Percentiles rank a stretch among this genome's conserved stretches.
Conservation (phyloP, 306 rosid species). For the Cyamopsis tetragonoloba region DNA sequence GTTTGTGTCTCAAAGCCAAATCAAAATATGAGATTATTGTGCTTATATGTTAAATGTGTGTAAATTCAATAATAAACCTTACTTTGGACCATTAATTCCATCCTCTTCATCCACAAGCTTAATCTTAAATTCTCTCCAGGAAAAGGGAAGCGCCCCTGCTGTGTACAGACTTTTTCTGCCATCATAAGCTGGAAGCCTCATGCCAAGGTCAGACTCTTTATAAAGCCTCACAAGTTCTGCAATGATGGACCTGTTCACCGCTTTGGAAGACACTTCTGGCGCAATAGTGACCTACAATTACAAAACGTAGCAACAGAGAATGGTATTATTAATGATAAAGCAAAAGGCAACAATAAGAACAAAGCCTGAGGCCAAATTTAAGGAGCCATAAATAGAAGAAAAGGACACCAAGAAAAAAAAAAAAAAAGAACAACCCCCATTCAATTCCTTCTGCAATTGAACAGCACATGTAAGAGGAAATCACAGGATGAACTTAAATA, state of each 20-base stretch:
- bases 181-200: conserved; percentile 96
- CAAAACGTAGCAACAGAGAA: conserved; percentile 25
- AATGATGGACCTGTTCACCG: conserved; percentile 81
- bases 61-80: conserved; percentile 21
- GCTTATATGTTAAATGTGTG: neutral
- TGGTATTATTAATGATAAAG: conserved; percentile 35
- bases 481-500: conserved; percentile 34
- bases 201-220: conserved; percentile 82
- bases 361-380: conserved; percentile 36
- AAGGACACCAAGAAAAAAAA: conserved; percentile 45
- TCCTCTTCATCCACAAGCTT: conserved; percentile 74
- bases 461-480: conserved; percentile 35
- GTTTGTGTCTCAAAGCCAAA: conserved; percentile 3
- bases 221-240: conserved; percentile 87
- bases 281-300: conserved; percentile 80
- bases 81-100: conserved; percentile 72
- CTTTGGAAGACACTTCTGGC: conserved; percentile 87
- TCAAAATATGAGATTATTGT: neutral
- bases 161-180: conserved; percentile 95
- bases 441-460: conserved; percentile 28
- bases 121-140: conserved; percentile 78
- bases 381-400: conserved; percentile 48
- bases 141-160: conserved; percentile 95
- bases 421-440: too few species aligned
- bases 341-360: conserved; percentile 51